A percentile compares a stretch with the other conserved stretches of the same genome.
phyloP scores from a whole-genome alignment of 129 eudicot genomes.

The Glebionis coronaria region DNA sequence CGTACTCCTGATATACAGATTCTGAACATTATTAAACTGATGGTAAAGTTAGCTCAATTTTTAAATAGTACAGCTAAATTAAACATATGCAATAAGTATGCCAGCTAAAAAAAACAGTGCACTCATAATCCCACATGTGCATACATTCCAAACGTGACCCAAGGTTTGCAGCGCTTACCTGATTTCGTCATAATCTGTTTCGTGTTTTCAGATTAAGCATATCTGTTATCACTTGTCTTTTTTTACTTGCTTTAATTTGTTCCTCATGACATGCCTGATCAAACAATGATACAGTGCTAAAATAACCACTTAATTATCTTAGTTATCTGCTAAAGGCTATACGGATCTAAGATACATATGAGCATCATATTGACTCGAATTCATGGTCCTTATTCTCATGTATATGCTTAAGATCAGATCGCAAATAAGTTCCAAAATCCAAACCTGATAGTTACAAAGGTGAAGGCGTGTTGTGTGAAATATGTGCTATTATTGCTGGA shows the following conservation, averaged over 20 bases:
- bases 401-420: background rate
- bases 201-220: constrained; percentile 16
- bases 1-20: constrained; percentile 4
- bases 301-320: background rate
- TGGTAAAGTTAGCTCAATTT: constrained; percentile 20
- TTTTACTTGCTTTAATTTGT: constrained; percentile 18
- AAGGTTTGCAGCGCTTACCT: constrained; percentile 11
- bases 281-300: background rate
- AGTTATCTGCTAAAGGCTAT: background rate
- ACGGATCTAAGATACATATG: background rate
- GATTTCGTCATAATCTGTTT: background rate
- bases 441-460: background rate
- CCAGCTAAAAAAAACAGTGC: constrained; percentile 12
- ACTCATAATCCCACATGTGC: constrained; percentile 17
- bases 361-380: background rate
- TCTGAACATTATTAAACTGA: constrained; percentile 8
- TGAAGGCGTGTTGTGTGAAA: background rate
- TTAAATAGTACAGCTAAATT: constrained; percentile 1
- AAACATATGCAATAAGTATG: constrained; percentile 14
- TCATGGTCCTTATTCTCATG: constrained; percentile 1
- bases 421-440: background rate
- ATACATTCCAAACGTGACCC: constrained; percentile 2
- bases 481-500: background rate
- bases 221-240: background rate
- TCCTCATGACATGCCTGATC: constrained; percentile 12